phyloP scores from a whole-genome alignment of 2,329 filamentous ascomycete species.

The Didymella pomorum region DNA sequence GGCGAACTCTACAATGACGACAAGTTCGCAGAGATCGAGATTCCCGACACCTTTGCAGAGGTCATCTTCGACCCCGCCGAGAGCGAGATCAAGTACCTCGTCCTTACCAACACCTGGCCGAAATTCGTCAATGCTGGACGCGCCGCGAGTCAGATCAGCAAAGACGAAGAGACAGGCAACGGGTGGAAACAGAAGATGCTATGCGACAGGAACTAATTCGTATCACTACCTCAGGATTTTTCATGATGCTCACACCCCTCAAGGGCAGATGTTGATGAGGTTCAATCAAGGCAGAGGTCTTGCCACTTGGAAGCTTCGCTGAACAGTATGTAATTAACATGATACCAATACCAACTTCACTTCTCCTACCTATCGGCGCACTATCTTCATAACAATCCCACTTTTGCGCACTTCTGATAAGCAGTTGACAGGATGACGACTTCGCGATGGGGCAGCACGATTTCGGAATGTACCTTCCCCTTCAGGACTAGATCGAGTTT shows the following conservation, averaged over 20 bases:
- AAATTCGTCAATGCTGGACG: slow-evolving; percentile 44
- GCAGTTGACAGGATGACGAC: slow-evolving; percentile 8
- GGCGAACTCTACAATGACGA: slow-evolving; percentile 30
- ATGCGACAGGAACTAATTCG: slow-evolving; percentile 10
- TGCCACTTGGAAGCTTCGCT: slow-evolving; percentile 1
- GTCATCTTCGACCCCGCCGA: slow-evolving; percentile 43
- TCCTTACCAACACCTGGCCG: slow-evolving; percentile 49
- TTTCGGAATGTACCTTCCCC: slow-evolving; percentile 40
- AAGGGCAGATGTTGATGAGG: background rate
- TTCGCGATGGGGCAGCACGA: slow-evolving; percentile 11
- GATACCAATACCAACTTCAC: slow-evolving; percentile 7
- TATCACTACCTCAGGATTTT: background rate
- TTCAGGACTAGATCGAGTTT: slow-evolving; percentile 31
- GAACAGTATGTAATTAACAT: slow-evolving; percentile 15
- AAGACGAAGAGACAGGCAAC: slow-evolving; percentile 28
- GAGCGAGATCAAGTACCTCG: slow-evolving; percentile 47
- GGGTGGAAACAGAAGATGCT: slow-evolving; percentile 21
- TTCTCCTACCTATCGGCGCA: background rate
- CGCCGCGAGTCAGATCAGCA: slow-evolving; percentile 30
- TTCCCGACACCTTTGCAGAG: slow-evolving; percentile 39
- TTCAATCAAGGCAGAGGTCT: background rate
- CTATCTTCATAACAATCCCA: background rate
- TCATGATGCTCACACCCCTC: background rate
- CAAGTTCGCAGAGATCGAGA: slow-evolving; percentile 23
- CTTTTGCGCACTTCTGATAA: background rate